Percentiles rank a stretch among this genome's conserved stretches.
phyloP scores from a whole-genome alignment of 495 filamentous ascomycete species.

The Penicillium cinerascens region DNA sequence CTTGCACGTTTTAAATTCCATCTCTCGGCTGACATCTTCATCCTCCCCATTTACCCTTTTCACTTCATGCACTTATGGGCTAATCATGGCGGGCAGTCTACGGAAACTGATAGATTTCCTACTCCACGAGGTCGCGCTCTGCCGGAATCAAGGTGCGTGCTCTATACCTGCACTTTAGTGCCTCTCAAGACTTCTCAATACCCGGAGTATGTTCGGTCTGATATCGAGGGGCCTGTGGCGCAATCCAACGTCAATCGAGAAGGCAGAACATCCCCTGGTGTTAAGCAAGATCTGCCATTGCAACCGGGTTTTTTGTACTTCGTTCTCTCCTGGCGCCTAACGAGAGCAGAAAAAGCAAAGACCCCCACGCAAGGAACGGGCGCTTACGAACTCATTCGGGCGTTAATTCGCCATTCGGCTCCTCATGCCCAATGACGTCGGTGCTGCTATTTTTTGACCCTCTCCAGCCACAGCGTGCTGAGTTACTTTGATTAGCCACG shows the following conservation, averaged over 20 bases:
- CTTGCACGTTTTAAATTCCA: conserved; percentile 22
- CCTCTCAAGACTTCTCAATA: too few species aligned
- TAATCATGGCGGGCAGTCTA: conserved; percentile 59
- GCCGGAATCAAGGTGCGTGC: conserved; percentile 65
- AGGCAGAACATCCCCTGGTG: too few species aligned
- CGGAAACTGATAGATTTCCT: conserved; percentile 70
- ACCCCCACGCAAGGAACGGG: background rate
- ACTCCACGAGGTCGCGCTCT: conserved; percentile 66
- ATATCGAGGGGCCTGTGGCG: too few species aligned
- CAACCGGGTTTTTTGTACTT: too few species aligned
- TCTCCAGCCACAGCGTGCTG: conserved; percentile 9
- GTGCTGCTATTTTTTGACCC: conserved; percentile 24
- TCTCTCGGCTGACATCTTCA: conserved; percentile 7
- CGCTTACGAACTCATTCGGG: conserved; percentile 3
- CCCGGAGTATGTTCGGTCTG: too few species aligned
- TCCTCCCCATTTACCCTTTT: conserved; percentile 1
- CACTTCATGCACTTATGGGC: conserved; percentile 14
- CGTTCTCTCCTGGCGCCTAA: background rate
- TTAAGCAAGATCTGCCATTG: too few species aligned
- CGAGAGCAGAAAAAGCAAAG: background rate
- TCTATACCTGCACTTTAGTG: background rate
- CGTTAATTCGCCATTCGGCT: background rate
- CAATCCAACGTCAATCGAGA: too few species aligned
- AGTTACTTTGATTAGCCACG: background rate
- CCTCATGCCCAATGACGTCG: conserved; percentile 31